These are phyloP conservation scores for Fusarium globosum DNA, from an alignment of 2,329 filamentous ascomycete genomes.

Conservation along the genomic window DNA sequence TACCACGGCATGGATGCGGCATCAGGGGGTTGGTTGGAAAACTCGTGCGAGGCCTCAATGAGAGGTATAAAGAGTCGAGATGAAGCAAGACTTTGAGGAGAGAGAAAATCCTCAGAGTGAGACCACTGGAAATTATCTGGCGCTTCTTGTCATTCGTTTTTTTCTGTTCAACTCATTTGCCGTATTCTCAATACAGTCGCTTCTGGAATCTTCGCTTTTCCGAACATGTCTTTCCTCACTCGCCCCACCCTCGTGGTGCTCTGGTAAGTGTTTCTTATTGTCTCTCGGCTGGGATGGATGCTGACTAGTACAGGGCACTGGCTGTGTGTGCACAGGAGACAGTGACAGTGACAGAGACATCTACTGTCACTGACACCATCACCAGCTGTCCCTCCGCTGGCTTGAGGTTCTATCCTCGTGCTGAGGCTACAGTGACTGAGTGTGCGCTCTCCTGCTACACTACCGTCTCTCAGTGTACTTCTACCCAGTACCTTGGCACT, in stretches of 20 bases:
- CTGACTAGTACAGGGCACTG: constrained; percentile 35
- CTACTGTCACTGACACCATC: background rate
- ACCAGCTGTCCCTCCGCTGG: background rate
- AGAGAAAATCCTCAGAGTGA: constrained; percentile 25
- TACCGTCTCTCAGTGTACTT: constrained; percentile 35
- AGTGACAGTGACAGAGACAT: constrained; percentile 11
- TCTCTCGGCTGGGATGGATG: background rate
- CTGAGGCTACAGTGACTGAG: constrained; percentile 30
- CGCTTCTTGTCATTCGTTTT: constrained; percentile 43
- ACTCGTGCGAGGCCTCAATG: constrained; percentile 35
- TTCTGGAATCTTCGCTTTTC: constrained; percentile 9
- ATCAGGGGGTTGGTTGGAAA: constrained; percentile 1
- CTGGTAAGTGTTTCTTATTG: constrained; percentile 36
- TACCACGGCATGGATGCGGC: constrained; percentile 38
- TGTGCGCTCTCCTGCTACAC: constrained; percentile 46
- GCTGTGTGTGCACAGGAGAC: constrained; percentile 43
- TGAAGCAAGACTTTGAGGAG: constrained; percentile 10
- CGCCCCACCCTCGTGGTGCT: constrained; percentile 45
- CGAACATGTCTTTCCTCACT: constrained; percentile 40
- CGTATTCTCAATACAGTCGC: constrained; percentile 13
- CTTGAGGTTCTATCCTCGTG: background rate
- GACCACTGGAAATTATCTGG: constrained; percentile 21
- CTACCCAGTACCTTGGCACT: constrained; percentile 27
- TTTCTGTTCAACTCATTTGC: background rate
- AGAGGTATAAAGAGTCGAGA: constrained; percentile 43